These are phyloP conservation scores for Phytophthora constricta DNA, from an alignment of 352 stramenopile genomes.

Conservation along the genomic window DNA sequence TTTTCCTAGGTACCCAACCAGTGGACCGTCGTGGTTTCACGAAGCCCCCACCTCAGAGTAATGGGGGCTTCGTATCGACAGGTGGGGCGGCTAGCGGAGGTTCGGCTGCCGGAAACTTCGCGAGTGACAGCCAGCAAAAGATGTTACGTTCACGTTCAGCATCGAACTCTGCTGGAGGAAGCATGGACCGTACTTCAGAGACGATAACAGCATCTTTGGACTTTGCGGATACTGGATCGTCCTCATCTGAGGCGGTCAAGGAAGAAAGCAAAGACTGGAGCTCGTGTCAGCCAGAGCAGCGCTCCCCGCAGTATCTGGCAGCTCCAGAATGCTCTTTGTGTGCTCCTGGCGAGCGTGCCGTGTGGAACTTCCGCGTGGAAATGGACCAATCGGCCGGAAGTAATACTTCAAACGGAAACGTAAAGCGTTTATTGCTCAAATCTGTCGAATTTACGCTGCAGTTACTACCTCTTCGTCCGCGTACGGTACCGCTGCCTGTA, in stretches of 20 bases:
- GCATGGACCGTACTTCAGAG: slow-evolving; percentile 75
- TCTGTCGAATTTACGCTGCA: slow-evolving; percentile 91
- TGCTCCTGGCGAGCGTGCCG: slow-evolving; percentile 77
- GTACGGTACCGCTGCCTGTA: slow-evolving; percentile 79
- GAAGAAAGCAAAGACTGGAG: slow-evolving; percentile 92
- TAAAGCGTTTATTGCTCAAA: slow-evolving; percentile 87
- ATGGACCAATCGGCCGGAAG: slow-evolving; percentile 65
- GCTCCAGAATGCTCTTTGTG: slow-evolving; percentile 80
- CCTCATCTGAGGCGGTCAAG: slow-evolving; percentile 57
- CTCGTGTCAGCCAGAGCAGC: slow-evolving; percentile 85
- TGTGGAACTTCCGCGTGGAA: slow-evolving; percentile 92
- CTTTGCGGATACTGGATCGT: slow-evolving; percentile 71
- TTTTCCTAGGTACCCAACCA: slow-evolving; percentile 87
- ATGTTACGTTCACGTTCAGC: slow-evolving; percentile 59
- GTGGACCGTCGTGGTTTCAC: slow-evolving; percentile 88
- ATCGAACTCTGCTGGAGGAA: slow-evolving; percentile 51
- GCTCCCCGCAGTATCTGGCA: slow-evolving; percentile 67
- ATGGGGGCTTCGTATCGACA: slow-evolving; percentile 83
- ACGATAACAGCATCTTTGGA: slow-evolving; percentile 55
- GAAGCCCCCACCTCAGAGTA: slow-evolving; percentile 87
- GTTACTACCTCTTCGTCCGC: slow-evolving; percentile 77
- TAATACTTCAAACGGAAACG: slow-evolving; percentile 49
- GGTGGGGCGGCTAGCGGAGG: slow-evolving; percentile 33
- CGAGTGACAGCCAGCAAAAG: slow-evolving; percentile 66
- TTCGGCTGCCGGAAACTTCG: slow-evolving; percentile 47